Evolutionary conservation across 352 stramenopile species (phyloP).

Genomic region (Phytopythium chamaehyphon): DNA sequence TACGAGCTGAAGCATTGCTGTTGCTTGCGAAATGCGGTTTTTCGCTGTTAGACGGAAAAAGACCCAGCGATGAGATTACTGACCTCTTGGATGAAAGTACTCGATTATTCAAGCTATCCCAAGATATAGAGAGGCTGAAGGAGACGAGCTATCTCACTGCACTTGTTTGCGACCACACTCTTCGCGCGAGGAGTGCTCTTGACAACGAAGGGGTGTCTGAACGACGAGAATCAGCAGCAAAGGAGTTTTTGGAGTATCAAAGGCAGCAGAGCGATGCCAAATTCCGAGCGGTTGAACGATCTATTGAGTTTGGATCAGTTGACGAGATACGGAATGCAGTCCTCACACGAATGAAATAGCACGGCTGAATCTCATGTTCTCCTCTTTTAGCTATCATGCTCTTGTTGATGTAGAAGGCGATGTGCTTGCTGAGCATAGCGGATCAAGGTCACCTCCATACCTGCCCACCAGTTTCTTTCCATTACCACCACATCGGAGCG

Average conservation of each 20-base stretch:
- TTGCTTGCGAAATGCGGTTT: conserved; percentile 53
- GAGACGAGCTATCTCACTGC: conserved; percentile 41
- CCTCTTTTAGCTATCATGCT: conserved; percentile 1
- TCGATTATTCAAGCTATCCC: conserved; percentile 26
- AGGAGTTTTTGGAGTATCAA: conserved; percentile 24
- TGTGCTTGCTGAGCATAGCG: conserved; percentile 34
- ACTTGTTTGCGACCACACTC: conserved; percentile 33
- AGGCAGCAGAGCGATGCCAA: conserved; percentile 21
- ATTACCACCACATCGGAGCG: conserved; percentile 11
- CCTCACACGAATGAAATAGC: conserved; percentile 7
- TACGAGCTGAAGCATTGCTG: conserved; percentile 53
- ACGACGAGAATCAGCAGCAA: conserved; percentile 19
- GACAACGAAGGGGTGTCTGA: not conserved
- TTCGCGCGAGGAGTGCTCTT: not conserved
- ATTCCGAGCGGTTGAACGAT: conserved; percentile 23
- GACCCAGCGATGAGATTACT: not conserved
- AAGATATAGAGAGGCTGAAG: conserved; percentile 30
- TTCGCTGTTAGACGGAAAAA: conserved; percentile 12
- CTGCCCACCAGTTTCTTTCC: conserved; percentile 16
- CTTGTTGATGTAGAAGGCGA: conserved; percentile 16
- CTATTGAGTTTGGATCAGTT: conserved; percentile 25
- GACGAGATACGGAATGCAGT: conserved; percentile 24
- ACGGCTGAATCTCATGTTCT: conserved; percentile 11
- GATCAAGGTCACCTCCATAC: conserved; percentile 21
- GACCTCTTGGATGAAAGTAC: conserved; percentile 23